Percentiles rank a stretch among this genome's conserved stretches.
Evolutionary conservation across 2,329 filamentous ascomycete species (phyloP).

Genomic region (Dichotomopilus funicola): DNA sequence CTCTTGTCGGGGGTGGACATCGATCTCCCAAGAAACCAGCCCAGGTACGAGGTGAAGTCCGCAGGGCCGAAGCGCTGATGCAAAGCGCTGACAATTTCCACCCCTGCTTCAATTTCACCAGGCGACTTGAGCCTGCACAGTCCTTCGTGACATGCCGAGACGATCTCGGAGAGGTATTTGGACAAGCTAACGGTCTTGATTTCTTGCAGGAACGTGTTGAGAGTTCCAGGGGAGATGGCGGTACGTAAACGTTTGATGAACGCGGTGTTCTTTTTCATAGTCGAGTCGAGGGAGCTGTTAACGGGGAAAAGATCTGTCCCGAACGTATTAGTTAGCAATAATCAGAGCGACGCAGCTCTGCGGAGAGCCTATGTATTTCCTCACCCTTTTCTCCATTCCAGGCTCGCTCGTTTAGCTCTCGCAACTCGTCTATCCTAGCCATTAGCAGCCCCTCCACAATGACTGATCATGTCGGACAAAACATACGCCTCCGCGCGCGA

Average conservation of each 20-base stretch:
- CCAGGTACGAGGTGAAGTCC: conserved; percentile 87
- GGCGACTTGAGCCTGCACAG: conserved; percentile 86
- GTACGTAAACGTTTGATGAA: conserved; percentile 96
- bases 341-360: background rate
- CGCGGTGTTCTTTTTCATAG: conserved; percentile 94
- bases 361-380: background rate
- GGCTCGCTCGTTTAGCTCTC: conserved; percentile 76
- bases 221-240: conserved; percentile 71
- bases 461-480: background rate
- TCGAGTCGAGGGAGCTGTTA: conserved; percentile 78
- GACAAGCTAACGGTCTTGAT: conserved; percentile 84
- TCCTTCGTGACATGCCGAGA: conserved; percentile 91
- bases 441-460: conserved; percentile 19
- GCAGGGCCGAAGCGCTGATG: conserved; percentile 88
- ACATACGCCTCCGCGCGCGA: conserved; percentile 57
- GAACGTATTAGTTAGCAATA: conserved; percentile 1
- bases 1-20: conserved; percentile 86
- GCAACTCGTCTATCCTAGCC: conserved; percentile 66
- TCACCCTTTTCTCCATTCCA: conserved; percentile 86
- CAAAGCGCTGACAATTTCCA: conserved; percentile 89
- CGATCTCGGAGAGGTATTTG: conserved; percentile 96
- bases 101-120: conserved; percentile 83
- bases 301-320: conserved; percentile 67
- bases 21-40: conserved; percentile 86
- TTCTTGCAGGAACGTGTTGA: conserved; percentile 80